Evolutionary conservation across 257 asterid species (phyloP), one percentile per base, ranked within the genome.

Genomic region (Fraxinus americana): DNA sequence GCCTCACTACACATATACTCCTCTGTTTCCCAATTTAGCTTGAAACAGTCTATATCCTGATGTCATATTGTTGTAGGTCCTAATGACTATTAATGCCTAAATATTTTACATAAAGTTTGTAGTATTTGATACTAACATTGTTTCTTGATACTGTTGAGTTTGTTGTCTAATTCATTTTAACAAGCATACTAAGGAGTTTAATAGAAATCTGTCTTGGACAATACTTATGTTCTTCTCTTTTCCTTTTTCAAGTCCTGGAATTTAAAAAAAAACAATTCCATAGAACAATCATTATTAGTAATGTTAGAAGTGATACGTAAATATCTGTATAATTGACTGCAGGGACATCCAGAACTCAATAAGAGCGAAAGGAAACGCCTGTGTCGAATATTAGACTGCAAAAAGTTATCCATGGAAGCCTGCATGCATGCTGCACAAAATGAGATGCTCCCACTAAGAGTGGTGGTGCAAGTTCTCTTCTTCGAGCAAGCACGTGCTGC

Each of bases 371-470:
- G 96, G 68, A 94, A 92, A 79, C 86, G 96, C 1, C 72, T 94
- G 0, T 94, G 98, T 72, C 82, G 93, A 19, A 81, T 80, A n/a
- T 50, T 94, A 21, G 96, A 92, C 87, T 92, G 98, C 90, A 92
- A 86, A 66, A 94, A 91, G 43, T 70, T 94, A 27, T 94, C 98
- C 0, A 84, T 89, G 80, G 94, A 94, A 52, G 89, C 91, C 0
- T 94, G 98, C 73, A 89, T 90, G 92, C 97, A 92, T 48, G 98
- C 98, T 32, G 98, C 98, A 23, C 97, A 91, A 61, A 94, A 94
- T 75, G 98, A 94, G 79, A 85, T 91, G 83, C 97, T 94, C 6
- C 98, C 98, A 0, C 65, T 94, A 5, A 84, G 98, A 79, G 95
- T 94, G 30, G 92, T 94, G 5, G 97, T 94, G 54, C 97, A 94